Percentiles rank a stretch among this genome's conserved stretches.
Evolutionary conservation across 2,329 filamentous ascomycete species (phyloP).

Genomic region (Grosmannia penicillata): DNA sequence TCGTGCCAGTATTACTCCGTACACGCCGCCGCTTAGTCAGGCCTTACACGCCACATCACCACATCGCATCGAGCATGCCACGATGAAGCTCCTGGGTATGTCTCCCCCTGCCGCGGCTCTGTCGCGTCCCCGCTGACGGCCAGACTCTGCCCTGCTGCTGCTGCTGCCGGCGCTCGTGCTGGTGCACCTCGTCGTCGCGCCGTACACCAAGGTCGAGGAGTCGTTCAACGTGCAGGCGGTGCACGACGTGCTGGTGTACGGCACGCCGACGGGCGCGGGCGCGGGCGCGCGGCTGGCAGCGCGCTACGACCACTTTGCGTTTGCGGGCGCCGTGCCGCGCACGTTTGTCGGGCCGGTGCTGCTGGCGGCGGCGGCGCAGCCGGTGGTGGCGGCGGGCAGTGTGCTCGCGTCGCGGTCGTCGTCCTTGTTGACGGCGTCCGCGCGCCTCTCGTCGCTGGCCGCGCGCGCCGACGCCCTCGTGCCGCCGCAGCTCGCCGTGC

Average conservation of each 20-base stretch:
- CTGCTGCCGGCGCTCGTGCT: conserved; percentile 49
- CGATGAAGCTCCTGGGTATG: conserved; percentile 4
- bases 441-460: no score
- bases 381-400: conserved; percentile 39
- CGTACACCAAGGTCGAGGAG: conserved; percentile 96
- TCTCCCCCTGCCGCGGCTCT: not conserved
- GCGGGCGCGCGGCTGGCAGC: conserved; percentile 36
- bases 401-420: no score
- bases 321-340: conserved; percentile 81
- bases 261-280: conserved; percentile 45
- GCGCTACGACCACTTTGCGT: conserved; percentile 78
- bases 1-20: no score
- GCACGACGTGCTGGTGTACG: conserved; percentile 77
- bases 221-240: conserved; percentile 94
- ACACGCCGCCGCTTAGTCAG: no score
- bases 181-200: conserved; percentile 57
- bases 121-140: no score
- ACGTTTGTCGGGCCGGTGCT: conserved; percentile 75
- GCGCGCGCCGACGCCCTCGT: conserved; percentile 6
- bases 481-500: conserved; percentile 47
- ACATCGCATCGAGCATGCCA: not conserved
- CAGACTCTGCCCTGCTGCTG: conserved; percentile 34
- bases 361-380: conserved; percentile 58
- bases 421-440: no score
- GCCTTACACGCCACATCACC: no score